Evolutionary conservation across 805 yeast genomes (phyloP).

Genomic region (Candida manassasensis): DNA sequence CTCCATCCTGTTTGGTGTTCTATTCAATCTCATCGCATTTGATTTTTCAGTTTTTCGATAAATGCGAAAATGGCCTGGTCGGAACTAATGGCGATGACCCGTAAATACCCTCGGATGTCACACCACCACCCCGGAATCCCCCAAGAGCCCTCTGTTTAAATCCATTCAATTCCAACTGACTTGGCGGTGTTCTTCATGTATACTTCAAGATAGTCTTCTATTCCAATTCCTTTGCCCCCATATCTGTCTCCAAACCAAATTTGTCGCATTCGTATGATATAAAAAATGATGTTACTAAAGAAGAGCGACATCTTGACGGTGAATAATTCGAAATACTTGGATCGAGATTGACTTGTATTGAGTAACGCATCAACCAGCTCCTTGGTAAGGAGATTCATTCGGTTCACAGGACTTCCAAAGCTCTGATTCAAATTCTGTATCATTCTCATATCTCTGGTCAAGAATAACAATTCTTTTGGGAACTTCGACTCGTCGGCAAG

Average conservation of each 20-base stretch:
- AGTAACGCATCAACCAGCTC: slow-evolving; percentile 41
- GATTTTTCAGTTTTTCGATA: slow-evolving; percentile 1
- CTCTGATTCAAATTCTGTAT: slow-evolving; percentile 63
- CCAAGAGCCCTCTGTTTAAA: slow-evolving; percentile 4
- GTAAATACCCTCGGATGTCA: background rate
- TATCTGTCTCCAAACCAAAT: slow-evolving; percentile 25
- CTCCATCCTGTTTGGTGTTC: slow-evolving; percentile 12
- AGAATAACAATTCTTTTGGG: slow-evolving; percentile 61
- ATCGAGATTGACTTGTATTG: slow-evolving; percentile 2
- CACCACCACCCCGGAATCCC: background rate
- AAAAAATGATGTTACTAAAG: slow-evolving; percentile 29
- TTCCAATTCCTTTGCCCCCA: slow-evolving; percentile 31
- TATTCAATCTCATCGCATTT: slow-evolving; percentile 1
- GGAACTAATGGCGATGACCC: slow-evolving; percentile 1
- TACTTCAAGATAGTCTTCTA: slow-evolving; percentile 44
- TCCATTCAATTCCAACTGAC: slow-evolving; percentile 38
- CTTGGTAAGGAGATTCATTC: slow-evolving; percentile 57
- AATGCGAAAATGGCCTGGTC: background rate
- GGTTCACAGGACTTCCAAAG: slow-evolving; percentile 70
- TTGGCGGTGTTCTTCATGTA: slow-evolving; percentile 40
- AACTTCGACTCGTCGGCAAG: slow-evolving; percentile 59
- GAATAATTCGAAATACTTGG: slow-evolving; percentile 13
- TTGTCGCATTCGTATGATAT: slow-evolving; percentile 29
- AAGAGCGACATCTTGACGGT: slow-evolving; percentile 21
- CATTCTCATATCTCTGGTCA: slow-evolving; percentile 70